Evolutionary conservation across 1,284 basidiomycete species (phyloP).

Genomic region (Ganoderma lucidum): DNA sequence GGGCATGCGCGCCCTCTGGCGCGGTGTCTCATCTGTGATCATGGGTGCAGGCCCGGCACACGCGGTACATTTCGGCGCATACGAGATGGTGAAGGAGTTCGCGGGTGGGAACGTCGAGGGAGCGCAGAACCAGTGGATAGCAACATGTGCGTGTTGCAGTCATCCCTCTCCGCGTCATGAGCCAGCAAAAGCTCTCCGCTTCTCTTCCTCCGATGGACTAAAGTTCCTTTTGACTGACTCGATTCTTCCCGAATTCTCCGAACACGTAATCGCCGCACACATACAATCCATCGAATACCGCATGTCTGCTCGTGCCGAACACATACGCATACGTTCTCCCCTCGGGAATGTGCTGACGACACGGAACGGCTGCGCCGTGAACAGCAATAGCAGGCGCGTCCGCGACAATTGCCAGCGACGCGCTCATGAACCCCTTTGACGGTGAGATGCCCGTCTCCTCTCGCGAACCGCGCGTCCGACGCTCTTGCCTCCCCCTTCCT

Average conservation of each 20-base stretch:
- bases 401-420: conserved; percentile 95
- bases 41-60: conserved; percentile 98
- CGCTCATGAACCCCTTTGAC: conserved; percentile 99
- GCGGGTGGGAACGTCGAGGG: conserved; percentile 87
- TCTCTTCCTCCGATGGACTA: not conserved
- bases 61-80: conserved; percentile 96
- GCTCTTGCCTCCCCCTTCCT: conserved; percentile 13
- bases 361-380: conserved; percentile 1
- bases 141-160: conserved; percentile 67
- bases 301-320: conserved; percentile 4
- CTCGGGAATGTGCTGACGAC: not conserved
- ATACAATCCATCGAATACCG: not conserved
- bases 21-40: conserved; percentile 97
- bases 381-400: conserved; percentile 92
- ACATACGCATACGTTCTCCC: not conserved
- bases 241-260: not conserved
- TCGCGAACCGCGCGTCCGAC: conserved; percentile 22
- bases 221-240: not conserved
- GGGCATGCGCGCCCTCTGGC: conserved; percentile 91
- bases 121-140: conserved; percentile 74
- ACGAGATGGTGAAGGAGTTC: conserved; percentile 95
- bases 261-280: not conserved
- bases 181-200: not conserved
- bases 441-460: conserved; percentile 60
- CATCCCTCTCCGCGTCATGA: not conserved